Conservation (phyloP, 148 eudicot genomes). For the Nyssa sinensis region DNA sequence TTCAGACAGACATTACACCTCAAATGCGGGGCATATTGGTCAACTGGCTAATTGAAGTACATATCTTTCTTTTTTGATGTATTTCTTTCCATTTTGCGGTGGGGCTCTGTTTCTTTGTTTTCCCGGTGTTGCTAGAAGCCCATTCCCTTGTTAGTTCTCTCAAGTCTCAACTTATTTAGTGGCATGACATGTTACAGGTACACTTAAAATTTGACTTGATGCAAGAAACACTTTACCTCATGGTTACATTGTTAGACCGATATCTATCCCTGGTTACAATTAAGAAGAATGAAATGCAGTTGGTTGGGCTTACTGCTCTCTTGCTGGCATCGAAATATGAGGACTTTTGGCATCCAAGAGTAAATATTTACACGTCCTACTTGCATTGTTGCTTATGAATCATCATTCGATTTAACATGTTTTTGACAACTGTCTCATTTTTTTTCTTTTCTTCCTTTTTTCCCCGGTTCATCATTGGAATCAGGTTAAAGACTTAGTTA, state of each 20-base stretch:
- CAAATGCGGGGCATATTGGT: constrained; percentile 86
- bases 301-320: constrained; percentile 87
- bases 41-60: constrained; percentile 93
- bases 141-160: background rate
- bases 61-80: background rate
- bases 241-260: constrained; percentile 68
- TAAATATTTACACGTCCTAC: constrained; percentile 23
- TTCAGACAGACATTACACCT: constrained; percentile 68
- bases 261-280: constrained; percentile 61
- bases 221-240: constrained; percentile 91
- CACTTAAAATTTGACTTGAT: constrained; percentile 78
- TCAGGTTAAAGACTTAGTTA: constrained; percentile 74
- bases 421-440: background rate
- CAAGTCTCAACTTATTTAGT: constrained; percentile 8
- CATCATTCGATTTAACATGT: background rate
- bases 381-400: constrained; percentile 3
- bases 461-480: constrained; percentile 9
- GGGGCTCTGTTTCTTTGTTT: background rate
- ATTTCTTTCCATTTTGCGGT: constrained; percentile 3
- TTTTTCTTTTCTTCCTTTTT: too few relatives aligned
- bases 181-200: constrained; percentile 51
- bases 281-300: constrained; percentile 67
- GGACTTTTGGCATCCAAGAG: constrained; percentile 98
- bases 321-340: constrained; percentile 93
- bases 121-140: background rate